Evolutionary conservation across 129 eudicot species (phyloP).

Genomic region (Sambucus nigra): DNA sequence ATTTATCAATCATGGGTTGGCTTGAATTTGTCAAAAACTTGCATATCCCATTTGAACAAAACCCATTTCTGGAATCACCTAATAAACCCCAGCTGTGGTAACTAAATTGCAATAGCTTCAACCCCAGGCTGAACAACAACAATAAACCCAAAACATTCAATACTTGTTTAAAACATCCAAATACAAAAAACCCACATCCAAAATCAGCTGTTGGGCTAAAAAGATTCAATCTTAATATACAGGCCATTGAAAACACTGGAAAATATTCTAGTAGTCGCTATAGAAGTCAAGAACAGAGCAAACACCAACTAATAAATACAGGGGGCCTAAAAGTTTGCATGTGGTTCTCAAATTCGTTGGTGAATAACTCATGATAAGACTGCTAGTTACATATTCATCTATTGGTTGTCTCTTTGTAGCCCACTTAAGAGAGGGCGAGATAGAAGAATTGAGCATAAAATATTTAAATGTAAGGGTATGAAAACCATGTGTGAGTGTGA

Average conservation of each 20-base stretch:
- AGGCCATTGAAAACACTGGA: slow-evolving; percentile 35
- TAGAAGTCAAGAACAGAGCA: slow-evolving; percentile 25
- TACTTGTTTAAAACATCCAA: slow-evolving; percentile 32
- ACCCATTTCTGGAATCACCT: slow-evolving; percentile 23
- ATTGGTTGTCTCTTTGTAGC: not conserved
- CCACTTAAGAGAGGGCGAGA: not conserved
- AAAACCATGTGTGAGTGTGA: not conserved
- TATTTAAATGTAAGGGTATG: not conserved
- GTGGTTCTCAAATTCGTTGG: slow-evolving; percentile 2
- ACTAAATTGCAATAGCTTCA: slow-evolving; percentile 30
- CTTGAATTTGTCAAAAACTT: slow-evolving; percentile 11
- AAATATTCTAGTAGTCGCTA: slow-evolving; percentile 8
- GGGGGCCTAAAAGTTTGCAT: slow-evolving; percentile 18
- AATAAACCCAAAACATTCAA: slow-evolving; percentile 27
- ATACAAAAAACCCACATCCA: slow-evolving; percentile 37
- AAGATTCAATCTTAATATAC: slow-evolving; percentile 25
- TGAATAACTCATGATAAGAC: not conserved
- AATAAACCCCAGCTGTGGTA: slow-evolving; percentile 15
- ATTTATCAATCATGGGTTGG: slow-evolving; percentile 20
- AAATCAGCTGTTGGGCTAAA: slow-evolving; percentile 23
- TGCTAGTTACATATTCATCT: not conserved
- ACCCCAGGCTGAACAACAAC: slow-evolving; percentile 36
- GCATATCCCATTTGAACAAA: slow-evolving; percentile 23
- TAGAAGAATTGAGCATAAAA: not conserved
- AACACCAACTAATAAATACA: slow-evolving; percentile 9